Evolutionary conservation across 2,329 filamentous ascomycete genomes (phyloP).

Genomic region (Microdochium nivale): DNA sequence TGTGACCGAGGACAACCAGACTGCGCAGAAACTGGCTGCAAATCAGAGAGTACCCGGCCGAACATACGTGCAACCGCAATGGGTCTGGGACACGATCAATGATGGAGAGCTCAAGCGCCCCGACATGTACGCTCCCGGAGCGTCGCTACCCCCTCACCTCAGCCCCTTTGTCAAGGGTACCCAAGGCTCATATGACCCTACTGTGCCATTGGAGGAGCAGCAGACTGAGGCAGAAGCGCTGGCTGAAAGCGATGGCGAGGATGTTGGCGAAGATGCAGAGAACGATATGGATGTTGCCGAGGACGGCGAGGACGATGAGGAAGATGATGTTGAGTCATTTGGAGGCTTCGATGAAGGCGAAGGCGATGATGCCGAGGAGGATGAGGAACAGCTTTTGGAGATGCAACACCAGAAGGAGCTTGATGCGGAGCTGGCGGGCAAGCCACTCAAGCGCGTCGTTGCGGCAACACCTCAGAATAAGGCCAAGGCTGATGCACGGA

Average conservation of each 20-base stretch:
- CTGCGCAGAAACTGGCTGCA: conserved; percentile 43
- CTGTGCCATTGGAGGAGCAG: conserved; percentile 75
- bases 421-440: conserved; percentile 81
- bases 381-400: conserved; percentile 53
- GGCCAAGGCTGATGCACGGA: conserved; percentile 61
- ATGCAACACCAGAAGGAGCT: conserved; percentile 79
- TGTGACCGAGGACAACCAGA: conserved; percentile 52
- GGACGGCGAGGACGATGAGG: conserved; percentile 33
- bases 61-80: conserved; percentile 92
- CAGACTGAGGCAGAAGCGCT: conserved; percentile 81
- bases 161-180: conserved; percentile 90
- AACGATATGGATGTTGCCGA: conserved; percentile 40
- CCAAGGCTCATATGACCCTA: conserved; percentile 87
- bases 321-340: conserved; percentile 39
- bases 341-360: conserved; percentile 43
- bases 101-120: conserved; percentile 80
- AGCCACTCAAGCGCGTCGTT: conserved; percentile 40
- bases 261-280: conserved; percentile 36
- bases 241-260: conserved; percentile 51
- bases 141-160: conserved; percentile 83
- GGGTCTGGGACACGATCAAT: conserved; percentile 97
- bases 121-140: conserved; percentile 83
- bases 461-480: conserved; percentile 45
- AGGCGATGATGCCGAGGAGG: conserved; percentile 36
- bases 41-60: conserved; percentile 81